These are phyloP conservation scores for Coniochaeta prunicola DNA, from an alignment of 2,329 filamentous ascomycete species.

Conservation along the genomic window DNA sequence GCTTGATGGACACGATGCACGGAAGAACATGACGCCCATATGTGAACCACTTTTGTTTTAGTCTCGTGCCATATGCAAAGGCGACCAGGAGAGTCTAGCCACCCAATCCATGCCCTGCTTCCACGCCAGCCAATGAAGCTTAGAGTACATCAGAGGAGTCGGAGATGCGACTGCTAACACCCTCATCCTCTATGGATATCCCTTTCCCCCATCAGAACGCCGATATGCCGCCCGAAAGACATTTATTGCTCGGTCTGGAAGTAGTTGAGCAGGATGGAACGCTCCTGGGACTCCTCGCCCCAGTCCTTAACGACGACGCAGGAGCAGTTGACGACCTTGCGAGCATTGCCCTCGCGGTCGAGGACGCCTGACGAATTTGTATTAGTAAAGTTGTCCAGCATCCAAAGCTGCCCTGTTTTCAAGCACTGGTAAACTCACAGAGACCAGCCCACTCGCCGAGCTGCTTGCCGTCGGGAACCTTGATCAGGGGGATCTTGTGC, in stretches of 20 bases:
- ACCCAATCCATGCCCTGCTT: slow-evolving; percentile 1
- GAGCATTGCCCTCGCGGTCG: slow-evolving; percentile 97
- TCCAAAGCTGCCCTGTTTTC: neutral
- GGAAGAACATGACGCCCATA: neutral
- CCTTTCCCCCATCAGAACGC: slow-evolving; percentile 16
- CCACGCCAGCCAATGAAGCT: slow-evolving; percentile 37
- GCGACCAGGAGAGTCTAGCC: slow-evolving; percentile 7
- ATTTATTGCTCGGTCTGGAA: slow-evolving; percentile 85
- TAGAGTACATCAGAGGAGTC: slow-evolving; percentile 36
- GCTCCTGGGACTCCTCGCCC: slow-evolving; percentile 99
- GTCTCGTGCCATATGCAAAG: slow-evolving; percentile 14
- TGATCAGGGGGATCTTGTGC: slow-evolving; percentile 99
- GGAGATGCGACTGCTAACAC: slow-evolving; percentile 23
- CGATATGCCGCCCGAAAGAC: slow-evolving; percentile 16
- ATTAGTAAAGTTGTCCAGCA: slow-evolving; percentile 1
- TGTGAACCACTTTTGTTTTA: slow-evolving; percentile 24
- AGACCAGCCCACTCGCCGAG: slow-evolving; percentile 99
- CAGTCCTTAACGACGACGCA: slow-evolving; percentile 99
- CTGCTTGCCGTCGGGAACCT: slow-evolving; percentile 99
- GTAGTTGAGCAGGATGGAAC: slow-evolving; percentile 99
- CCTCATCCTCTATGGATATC: slow-evolving; percentile 29
- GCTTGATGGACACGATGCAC: neutral
- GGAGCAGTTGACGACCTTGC: slow-evolving; percentile 99
- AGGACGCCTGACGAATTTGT: slow-evolving; percentile 65
- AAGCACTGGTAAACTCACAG: slow-evolving; percentile 59